These are phyloP conservation scores for Zygnema circumcarinatum DNA, from an alignment of 139 green algal species.

Conservation along the genomic window DNA sequence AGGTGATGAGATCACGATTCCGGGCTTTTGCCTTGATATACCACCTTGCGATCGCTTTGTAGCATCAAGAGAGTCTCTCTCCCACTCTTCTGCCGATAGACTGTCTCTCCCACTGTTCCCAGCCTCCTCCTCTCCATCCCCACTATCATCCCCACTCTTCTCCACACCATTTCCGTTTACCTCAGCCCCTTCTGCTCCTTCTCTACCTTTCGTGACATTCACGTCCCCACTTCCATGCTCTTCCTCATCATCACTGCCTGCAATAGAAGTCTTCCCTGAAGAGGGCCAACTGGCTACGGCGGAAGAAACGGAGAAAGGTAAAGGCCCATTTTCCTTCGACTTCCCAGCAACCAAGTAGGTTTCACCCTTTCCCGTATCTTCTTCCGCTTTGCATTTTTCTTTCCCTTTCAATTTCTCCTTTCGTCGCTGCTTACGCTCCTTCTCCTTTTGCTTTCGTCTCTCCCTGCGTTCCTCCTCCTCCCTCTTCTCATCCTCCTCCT, in stretches of 20 bases:
- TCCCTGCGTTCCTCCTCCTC: slow-evolving; percentile 31
- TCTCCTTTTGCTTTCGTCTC: slow-evolving; percentile 1
- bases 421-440: slow-evolving; percentile 15
- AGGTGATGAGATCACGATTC: neutral
- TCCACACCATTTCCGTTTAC: neutral
- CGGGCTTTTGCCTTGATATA: neutral
- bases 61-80: neutral
- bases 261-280: neutral
- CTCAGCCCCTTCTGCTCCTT: neutral
- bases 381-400: neutral
- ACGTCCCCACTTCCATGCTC: neutral
- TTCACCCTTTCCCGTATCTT: slow-evolving; percentile 10
- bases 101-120: neutral
- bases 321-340: neutral
- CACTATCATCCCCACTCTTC: neutral
- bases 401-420: slow-evolving; percentile 30
- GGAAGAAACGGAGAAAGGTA: neutral
- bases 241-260: neutral
- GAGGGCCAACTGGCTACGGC: neutral
- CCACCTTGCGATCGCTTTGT: neutral
- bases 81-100: neutral
- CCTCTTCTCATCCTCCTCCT: slow-evolving; percentile 30
- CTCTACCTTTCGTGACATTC: neutral
- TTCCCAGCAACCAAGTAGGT: neutral
- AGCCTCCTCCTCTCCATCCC: neutral